A percentile compares a stretch with the other conserved stretches of the same genome.
Evolutionary conservation across 192 early-diverging fungal species (phyloP).

Genomic region (Umbelopsis sp.): DNA sequence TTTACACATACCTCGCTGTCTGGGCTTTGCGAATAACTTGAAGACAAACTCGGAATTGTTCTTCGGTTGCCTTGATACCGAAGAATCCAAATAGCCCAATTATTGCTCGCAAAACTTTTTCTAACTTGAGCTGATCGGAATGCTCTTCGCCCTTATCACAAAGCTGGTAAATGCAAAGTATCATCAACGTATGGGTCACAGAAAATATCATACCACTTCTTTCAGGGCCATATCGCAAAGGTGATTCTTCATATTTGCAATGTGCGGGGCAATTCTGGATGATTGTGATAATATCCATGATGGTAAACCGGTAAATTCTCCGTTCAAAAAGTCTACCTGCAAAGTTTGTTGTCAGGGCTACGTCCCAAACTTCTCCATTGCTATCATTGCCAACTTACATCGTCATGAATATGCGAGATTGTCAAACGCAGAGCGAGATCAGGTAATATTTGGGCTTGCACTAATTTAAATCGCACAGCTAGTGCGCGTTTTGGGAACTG

Average conservation of each 20-base stretch:
- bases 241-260: slow-evolving; percentile 29
- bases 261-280: slow-evolving; percentile 6
- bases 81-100: slow-evolving; percentile 34
- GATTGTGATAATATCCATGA: slow-evolving; percentile 36
- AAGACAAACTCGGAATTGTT: slow-evolving; percentile 22
- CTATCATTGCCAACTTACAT: not conserved
- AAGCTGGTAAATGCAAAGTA: not conserved
- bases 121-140: slow-evolving; percentile 20
- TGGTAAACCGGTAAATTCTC: slow-evolving; percentile 21
- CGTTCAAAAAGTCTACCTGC: slow-evolving; percentile 34
- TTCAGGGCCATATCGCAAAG: slow-evolving; percentile 20
- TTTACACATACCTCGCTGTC: slow-evolving; percentile 23
- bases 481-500: slow-evolving; percentile 26
- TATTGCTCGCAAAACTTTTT: slow-evolving; percentile 28
- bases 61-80: slow-evolving; percentile 29
- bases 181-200: not conserved
- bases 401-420: slow-evolving; percentile 31
- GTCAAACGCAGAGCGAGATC: slow-evolving; percentile 33
- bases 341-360: not conserved
- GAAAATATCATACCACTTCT: not conserved
- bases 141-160: not conserved
- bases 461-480: slow-evolving; percentile 30
- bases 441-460: slow-evolving; percentile 31
- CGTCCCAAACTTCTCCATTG: too few relatives aligned
- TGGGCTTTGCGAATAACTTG: slow-evolving; percentile 21